Evolutionary conservation across 164 flowering plant genomes (phyloP), one percentile per base, ranked within the genome.

Genomic region (Brasenia schreberi): DNA sequence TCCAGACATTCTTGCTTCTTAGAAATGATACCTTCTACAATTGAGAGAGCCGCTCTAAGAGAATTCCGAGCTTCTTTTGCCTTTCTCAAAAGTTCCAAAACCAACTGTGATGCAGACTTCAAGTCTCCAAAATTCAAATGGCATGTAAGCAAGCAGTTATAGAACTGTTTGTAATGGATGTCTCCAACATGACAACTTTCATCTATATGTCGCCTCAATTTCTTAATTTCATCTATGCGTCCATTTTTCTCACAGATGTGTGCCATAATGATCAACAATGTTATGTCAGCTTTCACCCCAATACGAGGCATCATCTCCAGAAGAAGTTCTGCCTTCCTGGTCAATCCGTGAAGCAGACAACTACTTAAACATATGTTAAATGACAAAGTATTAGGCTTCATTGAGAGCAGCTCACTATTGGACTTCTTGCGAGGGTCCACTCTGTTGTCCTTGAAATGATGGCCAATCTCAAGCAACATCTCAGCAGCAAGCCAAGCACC

Each of bases 241-340:
- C 97, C 97, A 77, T 95, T 95, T 71, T 85, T 89, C 77, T 89
- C 97, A 74, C 86, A 85, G 72, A 92, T 80, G 65, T 90, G 96
- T 27, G 88, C 92, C 90, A 88, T 95, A 19, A 79, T 71, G 59
- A 86, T 77, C 66, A 88, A 71, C 45, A 82, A 80, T 23, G 76
- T 80, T 0, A 83, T 64, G 75, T 95, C 87, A 43, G 80, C 43
- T 77, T 83, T 92, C 62, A 92, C 79, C 65, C 81, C 86, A 39
- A 92, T 71, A 42, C 88, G 76, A 70, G 97, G 92, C 84, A 90
- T 92, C 86, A 92, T 81, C 66, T 87, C 89, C 61, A 92, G 88
- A 45, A 95, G 86, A 72, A 87, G 82, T 70, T 95, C 97, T n/a
- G 95, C 98, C 77, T 89, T 91, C 76, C 89, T 81, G 19, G 92